A percentile compares a stretch with the other conserved stretches of the same genome.
phyloP scores from a whole-genome alignment of 371 early-diverging fungal genomes.

The Mortierella sp. region DNA sequence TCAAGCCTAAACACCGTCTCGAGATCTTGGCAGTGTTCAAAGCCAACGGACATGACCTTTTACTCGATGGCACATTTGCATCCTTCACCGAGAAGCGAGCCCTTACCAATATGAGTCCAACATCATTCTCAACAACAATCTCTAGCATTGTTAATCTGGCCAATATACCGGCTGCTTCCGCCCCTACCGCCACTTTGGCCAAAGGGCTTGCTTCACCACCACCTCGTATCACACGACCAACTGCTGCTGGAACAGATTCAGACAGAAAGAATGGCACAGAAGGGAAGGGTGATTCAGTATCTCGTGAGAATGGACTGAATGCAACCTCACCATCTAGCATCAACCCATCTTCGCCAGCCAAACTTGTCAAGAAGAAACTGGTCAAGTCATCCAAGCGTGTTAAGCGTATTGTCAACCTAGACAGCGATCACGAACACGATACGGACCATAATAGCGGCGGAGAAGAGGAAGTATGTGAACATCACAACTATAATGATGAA shows the following conservation, averaged over 20 bases:
- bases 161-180: slow-evolving; percentile 57
- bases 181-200: slow-evolving; percentile 45
- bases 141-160: slow-evolving; percentile 50
- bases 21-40: slow-evolving; percentile 67
- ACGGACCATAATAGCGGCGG: slow-evolving; percentile 8
- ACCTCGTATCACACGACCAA: slow-evolving; percentile 24
- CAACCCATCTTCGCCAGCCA: slow-evolving; percentile 8
- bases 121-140: slow-evolving; percentile 43
- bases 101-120: slow-evolving; percentile 33
- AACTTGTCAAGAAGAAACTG: slow-evolving; percentile 49
- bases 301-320: slow-evolving; percentile 4
- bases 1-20: slow-evolving; percentile 68
- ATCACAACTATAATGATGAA: background rate
- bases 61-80: slow-evolving; percentile 70
- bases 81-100: slow-evolving; percentile 61
- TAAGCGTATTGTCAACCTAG: slow-evolving; percentile 55
- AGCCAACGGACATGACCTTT: slow-evolving; percentile 62
- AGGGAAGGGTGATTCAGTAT: too few relatives aligned
- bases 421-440: slow-evolving; percentile 55
- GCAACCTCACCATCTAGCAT: slow-evolving; percentile 23
- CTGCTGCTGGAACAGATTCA: background rate
- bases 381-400: slow-evolving; percentile 36
- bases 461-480: background rate
- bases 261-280: background rate
- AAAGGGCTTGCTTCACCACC: slow-evolving; percentile 32